Percentiles rank a stretch among this genome's conserved stretches.
Evolutionary conservation across 2,329 filamentous ascomycete genomes (phyloP).

Genomic region (Elsinoe fawcettii): DNA sequence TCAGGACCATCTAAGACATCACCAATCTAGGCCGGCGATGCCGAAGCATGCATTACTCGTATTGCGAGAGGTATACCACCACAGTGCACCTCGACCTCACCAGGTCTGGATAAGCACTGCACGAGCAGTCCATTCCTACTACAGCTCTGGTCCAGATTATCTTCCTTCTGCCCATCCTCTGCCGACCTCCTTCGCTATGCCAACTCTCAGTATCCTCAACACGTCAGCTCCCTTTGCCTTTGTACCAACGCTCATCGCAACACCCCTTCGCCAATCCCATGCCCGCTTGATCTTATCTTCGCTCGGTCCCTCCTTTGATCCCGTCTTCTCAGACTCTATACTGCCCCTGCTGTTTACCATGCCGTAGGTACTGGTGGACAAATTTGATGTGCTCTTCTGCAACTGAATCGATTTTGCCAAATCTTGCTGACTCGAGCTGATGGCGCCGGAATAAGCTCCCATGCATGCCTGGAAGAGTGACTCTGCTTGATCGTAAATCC

Average conservation of each 20-base stretch:
- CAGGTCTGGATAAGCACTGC: neutral
- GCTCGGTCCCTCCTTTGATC: conserved; percentile 20
- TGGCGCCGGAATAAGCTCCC: conserved; percentile 44
- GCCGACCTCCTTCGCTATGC: conserved; percentile 66
- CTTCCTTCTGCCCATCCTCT: conserved; percentile 47
- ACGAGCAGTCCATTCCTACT: neutral
- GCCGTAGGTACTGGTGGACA: conserved; percentile 52
- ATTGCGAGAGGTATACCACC: too few species aligned
- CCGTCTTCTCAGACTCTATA: conserved; percentile 31
- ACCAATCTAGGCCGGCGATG: too few species aligned
- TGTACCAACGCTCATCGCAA: conserved; percentile 45
- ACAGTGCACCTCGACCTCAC: neutral
- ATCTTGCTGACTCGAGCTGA: conserved; percentile 19
- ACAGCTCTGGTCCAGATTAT: neutral
- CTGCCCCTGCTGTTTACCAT: conserved; percentile 64
- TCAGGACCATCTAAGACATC: too few species aligned
- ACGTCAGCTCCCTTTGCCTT: conserved; percentile 58
- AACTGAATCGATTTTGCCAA: conserved; percentile 23
- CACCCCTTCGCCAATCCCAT: conserved; percentile 60
- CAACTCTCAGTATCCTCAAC: conserved; percentile 62
- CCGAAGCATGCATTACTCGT: too few species aligned
- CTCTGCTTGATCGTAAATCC: conserved; percentile 66
- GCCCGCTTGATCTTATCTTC: conserved; percentile 33
- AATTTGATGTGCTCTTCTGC: conserved; percentile 36
- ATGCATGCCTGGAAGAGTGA: conserved; percentile 72